A percentile compares a stretch with the other conserved stretches of the same genome.
These are phyloP conservation scores for Cutaneotrichosporon cutaneum DNA, from an alignment of 1,284 basidiomycete genomes.

Conservation along the genomic window DNA sequence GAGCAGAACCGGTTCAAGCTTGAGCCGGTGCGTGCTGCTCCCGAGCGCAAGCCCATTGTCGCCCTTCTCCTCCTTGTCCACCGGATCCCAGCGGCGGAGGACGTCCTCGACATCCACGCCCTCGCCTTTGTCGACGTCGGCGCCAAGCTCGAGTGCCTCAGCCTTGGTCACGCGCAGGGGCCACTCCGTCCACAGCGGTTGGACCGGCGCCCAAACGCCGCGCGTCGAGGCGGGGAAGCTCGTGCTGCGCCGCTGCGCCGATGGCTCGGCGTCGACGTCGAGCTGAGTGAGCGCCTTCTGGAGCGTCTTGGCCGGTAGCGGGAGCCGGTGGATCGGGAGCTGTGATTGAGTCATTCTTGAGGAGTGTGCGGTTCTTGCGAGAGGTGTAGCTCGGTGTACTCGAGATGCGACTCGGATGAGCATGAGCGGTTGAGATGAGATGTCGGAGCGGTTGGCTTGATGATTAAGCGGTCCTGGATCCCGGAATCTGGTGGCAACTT, in stretches of 20 bases:
- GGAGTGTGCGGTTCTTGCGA: not conserved
- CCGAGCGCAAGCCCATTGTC: conserved; percentile 30
- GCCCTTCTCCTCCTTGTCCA: conserved; percentile 30
- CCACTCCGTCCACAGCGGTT: conserved; percentile 79
- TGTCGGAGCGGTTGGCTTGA: not conserved
- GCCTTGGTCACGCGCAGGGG: conserved; percentile 72
- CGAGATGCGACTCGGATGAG: not conserved
- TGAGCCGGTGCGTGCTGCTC: conserved; percentile 56
- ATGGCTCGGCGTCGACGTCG: conserved; percentile 57
- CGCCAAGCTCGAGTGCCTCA: conserved; percentile 63
- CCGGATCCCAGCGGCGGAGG: conserved; percentile 49
- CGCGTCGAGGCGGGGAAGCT: conserved; percentile 54
- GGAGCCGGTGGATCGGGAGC: conserved; percentile 38
- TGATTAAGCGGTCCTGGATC: not conserved
- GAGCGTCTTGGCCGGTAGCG: conserved; percentile 36
- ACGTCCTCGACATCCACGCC: conserved; percentile 61
- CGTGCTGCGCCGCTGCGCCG: conserved; percentile 69
- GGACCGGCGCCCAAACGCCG: conserved; percentile 69
- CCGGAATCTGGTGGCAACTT: not conserved
- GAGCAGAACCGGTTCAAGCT: conserved; percentile 62
- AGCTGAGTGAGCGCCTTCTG: conserved; percentile 36
- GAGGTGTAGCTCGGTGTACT: not conserved
- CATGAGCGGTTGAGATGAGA: not conserved
- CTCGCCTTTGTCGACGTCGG: conserved; percentile 56
- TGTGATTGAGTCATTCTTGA: not conserved